Conservation (phyloP, 2,329 filamentous ascomycete species). For the Fusarium veterinarium region DNA sequence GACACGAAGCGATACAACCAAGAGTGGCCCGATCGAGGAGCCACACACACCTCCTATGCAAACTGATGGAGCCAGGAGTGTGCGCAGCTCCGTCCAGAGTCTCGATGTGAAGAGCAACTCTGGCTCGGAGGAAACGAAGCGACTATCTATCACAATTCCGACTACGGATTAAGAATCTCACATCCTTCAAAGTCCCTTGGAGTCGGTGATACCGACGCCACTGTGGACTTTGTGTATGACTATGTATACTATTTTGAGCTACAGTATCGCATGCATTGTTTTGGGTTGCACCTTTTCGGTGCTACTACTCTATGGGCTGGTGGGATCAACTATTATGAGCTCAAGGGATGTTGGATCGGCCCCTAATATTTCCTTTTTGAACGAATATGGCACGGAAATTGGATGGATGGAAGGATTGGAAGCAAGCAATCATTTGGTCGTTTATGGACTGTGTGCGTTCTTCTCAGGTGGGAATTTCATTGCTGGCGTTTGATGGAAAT, state of each 20-base stretch:
- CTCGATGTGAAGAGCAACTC: constrained; percentile 42
- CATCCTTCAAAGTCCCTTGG: background rate
- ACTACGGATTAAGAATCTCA: constrained; percentile 24
- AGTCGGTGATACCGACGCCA: background rate
- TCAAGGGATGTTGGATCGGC: background rate
- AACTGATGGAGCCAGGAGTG: constrained; percentile 41
- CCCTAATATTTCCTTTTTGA: constrained; percentile 18
- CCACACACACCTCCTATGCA: constrained; percentile 49
- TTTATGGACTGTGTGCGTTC: background rate
- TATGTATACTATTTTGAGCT: constrained; percentile 38
- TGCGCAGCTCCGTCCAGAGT: constrained; percentile 45
- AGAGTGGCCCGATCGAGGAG: constrained; percentile 34
- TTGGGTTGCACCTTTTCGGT: constrained; percentile 12
- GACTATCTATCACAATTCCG: constrained; percentile 47
- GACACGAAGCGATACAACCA: constrained; percentile 23
- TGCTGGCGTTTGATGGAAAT: constrained; percentile 31
- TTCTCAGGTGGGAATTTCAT: constrained; percentile 6
- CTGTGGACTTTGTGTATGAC: constrained; percentile 36
- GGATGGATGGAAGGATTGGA: constrained; percentile 15
- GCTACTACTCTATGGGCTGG: background rate
- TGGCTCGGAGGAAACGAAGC: constrained; percentile 41
- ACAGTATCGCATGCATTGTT: constrained; percentile 30
- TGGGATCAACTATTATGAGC: constrained; percentile 3
- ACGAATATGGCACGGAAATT: constrained; percentile 24
- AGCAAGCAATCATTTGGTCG: constrained; percentile 10